phyloP scores from a whole-genome alignment of 2,329 filamentous ascomycete species.

The Penicillium sp. region DNA sequence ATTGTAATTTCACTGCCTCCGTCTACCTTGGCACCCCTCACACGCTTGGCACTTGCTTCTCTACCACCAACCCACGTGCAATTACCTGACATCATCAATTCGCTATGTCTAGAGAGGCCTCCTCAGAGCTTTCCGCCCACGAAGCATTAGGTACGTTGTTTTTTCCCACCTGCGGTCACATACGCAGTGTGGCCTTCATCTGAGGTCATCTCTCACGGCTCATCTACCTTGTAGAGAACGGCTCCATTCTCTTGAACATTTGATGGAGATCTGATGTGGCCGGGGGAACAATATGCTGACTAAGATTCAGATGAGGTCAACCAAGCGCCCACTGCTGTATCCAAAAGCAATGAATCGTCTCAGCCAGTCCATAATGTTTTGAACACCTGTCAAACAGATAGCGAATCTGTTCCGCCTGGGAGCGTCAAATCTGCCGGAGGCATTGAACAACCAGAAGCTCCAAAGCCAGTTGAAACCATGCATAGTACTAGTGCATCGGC shows the following conservation, averaged over 20 bases:
- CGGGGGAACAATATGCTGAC: slow-evolving; percentile 14
- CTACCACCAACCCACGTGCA: neutral
- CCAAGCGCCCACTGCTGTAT: slow-evolving; percentile 2
- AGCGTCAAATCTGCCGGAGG: slow-evolving; percentile 3
- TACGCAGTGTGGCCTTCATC: too few relatives aligned
- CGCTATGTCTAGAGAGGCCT: slow-evolving; percentile 24
- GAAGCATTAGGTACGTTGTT: slow-evolving; percentile 20
- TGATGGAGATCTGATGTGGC: too few relatives aligned
- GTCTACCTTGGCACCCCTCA: too few relatives aligned
- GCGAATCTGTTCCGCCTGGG: slow-evolving; percentile 1
- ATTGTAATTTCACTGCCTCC: neutral
- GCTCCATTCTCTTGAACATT: too few relatives aligned
- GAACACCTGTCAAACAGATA: slow-evolving; percentile 13
- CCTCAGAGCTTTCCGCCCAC: slow-evolving; percentile 8
- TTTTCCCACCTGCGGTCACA: neutral
- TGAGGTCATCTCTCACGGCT: too few relatives aligned
- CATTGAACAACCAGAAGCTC: slow-evolving; percentile 4
- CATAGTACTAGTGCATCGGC: slow-evolving; percentile 5
- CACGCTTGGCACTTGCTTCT: too few relatives aligned
- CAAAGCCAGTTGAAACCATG: slow-evolving; percentile 7
- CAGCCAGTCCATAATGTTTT: slow-evolving; percentile 12
- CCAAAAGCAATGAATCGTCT: slow-evolving; percentile 9
- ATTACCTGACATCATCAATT: slow-evolving; percentile 18
- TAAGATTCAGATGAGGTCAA: slow-evolving; percentile 5
- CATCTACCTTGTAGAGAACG: too few relatives aligned